Evolutionary conservation across 495 filamentous ascomycete genomes (phyloP).

Genomic region (Penicillium turbatum): DNA sequence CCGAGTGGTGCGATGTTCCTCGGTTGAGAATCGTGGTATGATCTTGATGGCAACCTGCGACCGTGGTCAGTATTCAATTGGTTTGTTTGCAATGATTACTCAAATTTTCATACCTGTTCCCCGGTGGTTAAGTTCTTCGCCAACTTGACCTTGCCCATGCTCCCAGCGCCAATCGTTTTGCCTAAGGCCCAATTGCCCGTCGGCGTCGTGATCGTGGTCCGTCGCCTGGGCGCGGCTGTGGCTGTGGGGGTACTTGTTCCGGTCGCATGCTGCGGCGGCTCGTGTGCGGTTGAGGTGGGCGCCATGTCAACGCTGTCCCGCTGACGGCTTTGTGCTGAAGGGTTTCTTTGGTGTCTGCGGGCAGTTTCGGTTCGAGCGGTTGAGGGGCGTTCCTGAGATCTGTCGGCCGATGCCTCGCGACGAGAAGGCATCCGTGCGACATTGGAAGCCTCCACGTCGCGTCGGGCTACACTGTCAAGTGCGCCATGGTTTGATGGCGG

Average conservation of each 20-base stretch:
- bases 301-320: slow-evolving; percentile 55
- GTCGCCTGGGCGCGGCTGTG: slow-evolving; percentile 56
- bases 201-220: slow-evolving; percentile 77
- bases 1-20: slow-evolving; percentile 74
- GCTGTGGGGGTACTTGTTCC: slow-evolving; percentile 28
- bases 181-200: slow-evolving; percentile 89
- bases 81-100: not conserved
- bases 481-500: slow-evolving; percentile 49
- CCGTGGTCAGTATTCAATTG: slow-evolving; percentile 7
- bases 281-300: slow-evolving; percentile 37
- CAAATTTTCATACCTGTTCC: slow-evolving; percentile 60
- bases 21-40: slow-evolving; percentile 82
- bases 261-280: slow-evolving; percentile 42
- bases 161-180: slow-evolving; percentile 95
- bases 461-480: slow-evolving; percentile 50
- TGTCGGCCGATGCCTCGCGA: slow-evolving; percentile 51
- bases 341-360: slow-evolving; percentile 40
- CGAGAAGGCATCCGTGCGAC: slow-evolving; percentile 46
- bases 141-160: slow-evolving; percentile 95
- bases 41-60: slow-evolving; percentile 93
- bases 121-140: slow-evolving; percentile 75
- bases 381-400: slow-evolving; percentile 44
- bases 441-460: slow-evolving; percentile 56
- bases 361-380: slow-evolving; percentile 51
- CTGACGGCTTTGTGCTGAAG: slow-evolving; percentile 42